Base-by-base conservation (phyloP, 2,329 filamentous ascomycete species). In the Trichophyton schoenleinii region DNA sequence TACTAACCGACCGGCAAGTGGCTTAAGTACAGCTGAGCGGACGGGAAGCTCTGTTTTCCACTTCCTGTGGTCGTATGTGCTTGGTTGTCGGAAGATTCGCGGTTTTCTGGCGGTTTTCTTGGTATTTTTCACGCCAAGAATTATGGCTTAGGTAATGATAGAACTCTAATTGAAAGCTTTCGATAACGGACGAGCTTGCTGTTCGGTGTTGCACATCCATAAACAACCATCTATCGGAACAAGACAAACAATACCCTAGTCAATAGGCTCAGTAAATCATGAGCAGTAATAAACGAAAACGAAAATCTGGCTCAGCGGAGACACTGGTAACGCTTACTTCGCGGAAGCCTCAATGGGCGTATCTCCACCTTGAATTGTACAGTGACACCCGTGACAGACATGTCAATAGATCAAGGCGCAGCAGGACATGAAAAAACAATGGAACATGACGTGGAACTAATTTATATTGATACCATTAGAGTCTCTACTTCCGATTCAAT, bases 321-420 rank as follows among this genome's bases (percentile, higher is more conserved):
- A 42, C 57, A n/a, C 9, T 38, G 3, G 62, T 63, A 15, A 62
- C 58, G 44, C 74, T 77, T 66, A 75, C 72, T n/a, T 68, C 72
- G 58, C 74, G 74, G 60, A 73, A 72, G 64, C 74, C 74, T n/a
- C 69, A 69, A 61, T 77, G 74, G 74, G 74, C 74, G 28, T 77
- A 76, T 64, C 68, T 77, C 63, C 73, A 75, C 65, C 72, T 77
- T 53, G 72, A 75, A 65, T 63, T 77, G 74, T 75, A 70, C 57
- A 68, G 28, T 25, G 42, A 15, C 42, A 41, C n/a, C 57, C 20
- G 25, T 13, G 20, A 15, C 5, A 31, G 46, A 11, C 1, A 28
- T 28, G 20, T 52, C 9, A 25, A 52, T 52, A 25, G 22, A 28
- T 15, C 20, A 52, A 13, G 31, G 11, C 11, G 22, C 20, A 25